Base-by-base conservation (phyloP, 73 alveolate genomes). In the Blepharisma japonicum region DNA sequence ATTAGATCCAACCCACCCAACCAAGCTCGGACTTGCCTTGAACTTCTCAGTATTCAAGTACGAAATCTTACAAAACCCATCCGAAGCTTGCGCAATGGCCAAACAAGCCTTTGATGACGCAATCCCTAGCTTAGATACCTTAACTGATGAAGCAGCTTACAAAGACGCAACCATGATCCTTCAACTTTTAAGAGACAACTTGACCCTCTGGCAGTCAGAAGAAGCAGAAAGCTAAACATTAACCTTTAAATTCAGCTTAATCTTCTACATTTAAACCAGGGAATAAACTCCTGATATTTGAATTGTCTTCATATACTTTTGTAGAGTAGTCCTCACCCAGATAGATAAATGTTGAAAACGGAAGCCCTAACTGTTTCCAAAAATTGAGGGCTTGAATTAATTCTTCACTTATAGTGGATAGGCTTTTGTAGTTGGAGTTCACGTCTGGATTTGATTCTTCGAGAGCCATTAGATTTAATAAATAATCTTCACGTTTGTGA, bases 161-260 rank as follows among this genome's bases (percentile, higher is more conserved):
- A 89, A 93, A 81, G 98, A 92, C 77, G 92, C 98, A 47, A 85
- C 86, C 56, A 77, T 90, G 77, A 89, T 92, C 92, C 89, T 92
- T 72, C 93, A 88, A 84, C 89, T 88, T 79, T 84, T 91, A 79
- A 83, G 90, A 72, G 96, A 92, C 89, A 92, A 89, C 89, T 77
- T 90, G 55, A 89, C 90, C 74, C 89, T 91, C 85, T 91, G 97
- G 97, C 88, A 87, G 74, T 88, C 84, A 23, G 97, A 91, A 53
- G 94, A 82, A 47, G 94, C 77, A 7, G 94, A 81, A 6, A 61
- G 68, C 9, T 71, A 68, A 71, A 68, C 67, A 66, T 66, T 68
- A 80, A 79, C 56, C 74, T 68, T 55, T 79, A 56, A 79, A 47
- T 25, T 11, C 46, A 14, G 54, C 68, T 11, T 53, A 20, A 4